Base-by-base conservation (phyloP, 495 filamentous ascomycete genomes). In the Ascobolus immersus region DNA sequence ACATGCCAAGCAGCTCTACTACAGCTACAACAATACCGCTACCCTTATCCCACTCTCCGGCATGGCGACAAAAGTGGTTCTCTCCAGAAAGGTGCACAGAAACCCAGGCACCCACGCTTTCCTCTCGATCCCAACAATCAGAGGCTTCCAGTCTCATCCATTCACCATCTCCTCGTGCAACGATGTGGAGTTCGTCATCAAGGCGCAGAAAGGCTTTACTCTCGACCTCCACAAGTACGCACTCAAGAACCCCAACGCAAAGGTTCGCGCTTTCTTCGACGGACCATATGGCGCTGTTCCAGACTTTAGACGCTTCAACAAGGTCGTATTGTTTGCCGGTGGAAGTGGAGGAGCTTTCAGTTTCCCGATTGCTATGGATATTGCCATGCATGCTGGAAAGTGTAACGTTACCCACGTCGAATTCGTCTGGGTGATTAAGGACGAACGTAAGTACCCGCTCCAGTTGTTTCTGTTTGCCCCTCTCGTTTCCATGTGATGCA, bases 51-150 rank as follows among this genome's bases (percentile, higher is more conserved):
- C 68, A 11, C 56, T 73, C 5, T 55, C 63, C 1, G 52, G 65
- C 25, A 57, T 62, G 4, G 67, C 62, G 17, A 69, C 64, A 9
- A 55, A 62, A 34, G 53, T 71, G 15, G 55, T 62, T 3, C 47
- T 71, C 23, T 54, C 59, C 38, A 62, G 61, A 0, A 50, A 59
- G 1, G 33, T 52, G 7, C 44, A 52, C 10, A 59, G 60, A 2
- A 45, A 44, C 13, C 60, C 65, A 9, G 67, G 65, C 5, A 66
- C 67, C 33, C 67, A 73, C 40, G 64, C 61, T 35, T 73, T 67
- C 35, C 41, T 71, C 22, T 70, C 60, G 59, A 58, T 71, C 6
- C 68, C 65, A 0, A 52, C 54, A n/a, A 59, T 71, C 20, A 57
- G 62, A 21, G 40, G 50, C 11, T 51, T 65, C 17, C 61, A 71